phyloP scores from a whole-genome alignment of 257 asterid species.

The Prunella vulgaris region DNA sequence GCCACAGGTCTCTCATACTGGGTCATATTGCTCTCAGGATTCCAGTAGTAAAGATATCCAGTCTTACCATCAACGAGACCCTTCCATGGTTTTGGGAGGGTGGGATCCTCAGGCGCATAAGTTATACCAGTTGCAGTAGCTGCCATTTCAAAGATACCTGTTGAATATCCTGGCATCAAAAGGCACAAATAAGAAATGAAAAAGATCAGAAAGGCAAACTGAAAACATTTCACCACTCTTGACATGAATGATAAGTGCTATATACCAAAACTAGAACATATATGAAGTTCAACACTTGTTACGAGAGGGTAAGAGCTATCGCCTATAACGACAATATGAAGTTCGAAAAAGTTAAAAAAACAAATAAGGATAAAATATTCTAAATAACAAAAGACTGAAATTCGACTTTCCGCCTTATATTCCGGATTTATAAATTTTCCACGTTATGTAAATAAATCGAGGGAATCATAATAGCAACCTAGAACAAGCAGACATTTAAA shows the following conservation, averaged over 20 bases:
- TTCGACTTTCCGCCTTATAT: not conserved
- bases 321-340: not conserved
- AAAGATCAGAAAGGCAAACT: not conserved
- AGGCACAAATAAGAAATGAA: not conserved
- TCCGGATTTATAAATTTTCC: too few species aligned
- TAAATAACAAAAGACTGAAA: not conserved
- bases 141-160: conserved; percentile 47
- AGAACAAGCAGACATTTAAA: too few species aligned
- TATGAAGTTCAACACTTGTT: not conserved
- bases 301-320: not conserved
- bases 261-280: not conserved
- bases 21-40: conserved; percentile 88
- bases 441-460: not conserved
- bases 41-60: conserved; percentile 90
- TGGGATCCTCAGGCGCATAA: conserved; percentile 95
- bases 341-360: not conserved
- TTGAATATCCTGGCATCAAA: conserved; percentile 22
- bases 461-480: too few species aligned
- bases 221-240: not conserved
- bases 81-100: conserved; percentile 96
- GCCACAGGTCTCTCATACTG: conserved; percentile 84
- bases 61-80: conserved; percentile 86
- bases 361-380: not conserved
- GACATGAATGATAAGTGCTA: not conserved
- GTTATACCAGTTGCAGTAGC: conserved; percentile 52